Evolutionary conservation across 371 early-diverging fungal genomes (phyloP).

Genomic region (Nematocida displodere): DNA sequence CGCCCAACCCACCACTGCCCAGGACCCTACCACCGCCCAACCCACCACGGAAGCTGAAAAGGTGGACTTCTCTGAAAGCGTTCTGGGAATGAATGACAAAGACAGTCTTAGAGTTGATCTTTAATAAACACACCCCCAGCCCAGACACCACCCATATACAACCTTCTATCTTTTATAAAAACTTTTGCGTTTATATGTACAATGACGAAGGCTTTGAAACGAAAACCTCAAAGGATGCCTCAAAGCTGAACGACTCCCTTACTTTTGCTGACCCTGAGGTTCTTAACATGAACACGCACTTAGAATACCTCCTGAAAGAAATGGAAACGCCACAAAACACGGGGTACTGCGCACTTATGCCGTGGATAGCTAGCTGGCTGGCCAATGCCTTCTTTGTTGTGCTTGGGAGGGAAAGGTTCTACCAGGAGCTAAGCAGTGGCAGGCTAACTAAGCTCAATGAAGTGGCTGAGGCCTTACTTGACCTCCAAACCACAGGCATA

Average conservation of each 20-base stretch:
- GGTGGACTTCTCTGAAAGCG: no score
- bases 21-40: no score
- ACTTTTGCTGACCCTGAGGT: neutral
- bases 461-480: slow-evolving; percentile 1
- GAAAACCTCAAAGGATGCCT: slow-evolving; percentile 32
- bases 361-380: slow-evolving; percentile 33
- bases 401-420: slow-evolving; percentile 38
- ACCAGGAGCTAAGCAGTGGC: neutral
- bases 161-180: no score
- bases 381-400: slow-evolving; percentile 32
- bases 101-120: no score
- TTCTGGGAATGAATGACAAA: no score
- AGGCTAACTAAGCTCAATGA: neutral
- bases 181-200: no score
- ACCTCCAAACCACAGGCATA: slow-evolving; percentile 20
- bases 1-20: no score
- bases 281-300: slow-evolving; percentile 9
- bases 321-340: neutral
- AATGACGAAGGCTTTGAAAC: slow-evolving; percentile 45
- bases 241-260: neutral
- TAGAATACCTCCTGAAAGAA: slow-evolving; percentile 16
- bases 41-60: no score
- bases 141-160: no score
- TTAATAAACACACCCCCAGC: no score
- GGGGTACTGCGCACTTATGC: neutral